These are phyloP conservation scores for Ophiostoma sp. DNA, from an alignment of 2,329 filamentous ascomycete genomes.

Conservation along the genomic window DNA sequence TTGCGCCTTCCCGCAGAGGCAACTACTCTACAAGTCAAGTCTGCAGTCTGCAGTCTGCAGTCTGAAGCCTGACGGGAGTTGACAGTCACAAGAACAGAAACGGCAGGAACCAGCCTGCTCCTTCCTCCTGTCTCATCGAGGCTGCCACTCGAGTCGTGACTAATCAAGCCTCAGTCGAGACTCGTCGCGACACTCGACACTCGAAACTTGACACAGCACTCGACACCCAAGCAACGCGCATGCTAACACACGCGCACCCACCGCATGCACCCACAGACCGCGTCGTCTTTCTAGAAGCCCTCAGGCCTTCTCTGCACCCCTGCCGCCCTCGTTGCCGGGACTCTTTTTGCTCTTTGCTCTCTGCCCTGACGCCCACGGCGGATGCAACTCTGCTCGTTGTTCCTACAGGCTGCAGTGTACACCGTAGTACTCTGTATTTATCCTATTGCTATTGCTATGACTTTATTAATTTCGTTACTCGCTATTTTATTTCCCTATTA, in stretches of 20 bases:
- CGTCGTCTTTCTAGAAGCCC: constrained; percentile 15
- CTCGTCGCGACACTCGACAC: neutral
- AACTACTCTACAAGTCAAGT: too few relatives aligned
- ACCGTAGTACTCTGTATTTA: too few relatives aligned
- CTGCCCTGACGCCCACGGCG: neutral
- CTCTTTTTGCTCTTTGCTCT: neutral
- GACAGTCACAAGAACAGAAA: neutral
- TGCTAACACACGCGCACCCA: too few relatives aligned
- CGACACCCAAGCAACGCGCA: too few relatives aligned
- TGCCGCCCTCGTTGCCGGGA: constrained; percentile 14
- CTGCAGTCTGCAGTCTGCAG: too few relatives aligned
- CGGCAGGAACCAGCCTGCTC: neutral
- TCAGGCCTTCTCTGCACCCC: constrained; percentile 13
- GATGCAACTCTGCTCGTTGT: neutral
- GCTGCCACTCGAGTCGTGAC: neutral
- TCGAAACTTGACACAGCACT: too few relatives aligned
- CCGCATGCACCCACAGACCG: neutral
- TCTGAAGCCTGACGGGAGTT: neutral
- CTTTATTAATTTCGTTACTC: neutral
- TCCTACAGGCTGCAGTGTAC: too few relatives aligned
- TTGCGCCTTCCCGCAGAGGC: neutral
- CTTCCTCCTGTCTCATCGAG: neutral
- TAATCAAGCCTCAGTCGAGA: neutral
- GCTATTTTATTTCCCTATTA: neutral
- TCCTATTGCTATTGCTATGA: neutral